Percentiles rank a stretch among this genome's conserved stretches.
Conservation (phyloP, 2,329 filamentous ascomycete genomes). For the Cephalotrichum gorgonifer region DNA sequence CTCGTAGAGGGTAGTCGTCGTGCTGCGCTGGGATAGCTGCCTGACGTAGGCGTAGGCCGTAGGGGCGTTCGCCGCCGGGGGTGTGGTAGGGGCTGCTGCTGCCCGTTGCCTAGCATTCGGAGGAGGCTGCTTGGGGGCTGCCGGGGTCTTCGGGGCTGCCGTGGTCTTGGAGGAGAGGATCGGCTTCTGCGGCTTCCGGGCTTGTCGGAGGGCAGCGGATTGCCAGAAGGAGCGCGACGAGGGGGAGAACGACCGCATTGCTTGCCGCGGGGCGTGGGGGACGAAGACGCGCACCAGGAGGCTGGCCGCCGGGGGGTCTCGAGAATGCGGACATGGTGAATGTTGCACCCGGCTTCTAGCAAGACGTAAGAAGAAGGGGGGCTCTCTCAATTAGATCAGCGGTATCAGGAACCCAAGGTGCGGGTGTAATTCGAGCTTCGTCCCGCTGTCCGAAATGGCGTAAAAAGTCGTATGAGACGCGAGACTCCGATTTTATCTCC, state of each 20-base stretch:
- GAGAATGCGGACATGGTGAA: constrained; percentile 4
- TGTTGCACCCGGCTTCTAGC: neutral
- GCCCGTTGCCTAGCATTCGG: neutral
- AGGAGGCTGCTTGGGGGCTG: constrained; percentile 1
- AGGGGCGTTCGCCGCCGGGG: constrained; percentile 7
- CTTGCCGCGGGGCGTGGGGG: constrained; percentile 5
- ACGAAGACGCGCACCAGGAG: constrained; percentile 2
- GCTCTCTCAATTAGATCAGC: neutral
- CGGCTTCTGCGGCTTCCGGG: neutral
- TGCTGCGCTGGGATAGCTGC: constrained; percentile 43
- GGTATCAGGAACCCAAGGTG: no score
- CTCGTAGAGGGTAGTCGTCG: constrained; percentile 52
- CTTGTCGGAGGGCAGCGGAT: constrained; percentile 5
- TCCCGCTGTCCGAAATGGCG: neutral
- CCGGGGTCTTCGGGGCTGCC: neutral
- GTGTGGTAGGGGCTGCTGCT: constrained; percentile 4
- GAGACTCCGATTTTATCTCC: neutral
- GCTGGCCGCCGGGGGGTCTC: neutral
- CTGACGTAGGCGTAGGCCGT: constrained; percentile 35
- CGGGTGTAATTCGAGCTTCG: no score
- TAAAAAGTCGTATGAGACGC: neutral
- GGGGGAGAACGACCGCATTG: neutral
- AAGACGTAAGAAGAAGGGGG: no score
- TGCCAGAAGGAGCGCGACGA: constrained; percentile 6
- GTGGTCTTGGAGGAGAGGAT: neutral